Conservation (phyloP, 2,329 filamentous ascomycete species). For the Neofusicoccum sp. region DNA sequence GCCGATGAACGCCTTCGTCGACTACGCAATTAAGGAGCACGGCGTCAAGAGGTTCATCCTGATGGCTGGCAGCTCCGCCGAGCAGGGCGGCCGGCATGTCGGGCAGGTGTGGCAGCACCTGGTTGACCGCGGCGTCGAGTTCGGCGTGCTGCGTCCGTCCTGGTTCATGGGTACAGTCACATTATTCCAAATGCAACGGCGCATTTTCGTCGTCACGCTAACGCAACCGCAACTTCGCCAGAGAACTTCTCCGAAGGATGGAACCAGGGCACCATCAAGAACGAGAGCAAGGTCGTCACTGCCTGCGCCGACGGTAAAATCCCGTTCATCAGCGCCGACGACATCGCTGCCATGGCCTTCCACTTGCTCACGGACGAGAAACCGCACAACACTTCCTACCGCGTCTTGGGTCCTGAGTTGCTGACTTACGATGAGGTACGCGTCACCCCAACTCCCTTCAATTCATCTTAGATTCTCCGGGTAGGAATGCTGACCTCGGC, state of each 20-base stretch:
- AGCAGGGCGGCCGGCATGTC: conserved; percentile 37
- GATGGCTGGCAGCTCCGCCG: conserved; percentile 39
- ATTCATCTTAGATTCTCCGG: too few species aligned
- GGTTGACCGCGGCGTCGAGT: conserved; percentile 36
- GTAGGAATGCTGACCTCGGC: background rate
- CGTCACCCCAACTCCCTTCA: background rate
- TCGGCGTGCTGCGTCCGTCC: conserved; percentile 42
- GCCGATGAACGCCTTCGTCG: conserved; percentile 43
- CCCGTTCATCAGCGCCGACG: conserved; percentile 48
- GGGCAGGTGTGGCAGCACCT: conserved; percentile 42
- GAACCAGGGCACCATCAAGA: conserved; percentile 33
- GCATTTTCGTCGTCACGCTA: too few species aligned
- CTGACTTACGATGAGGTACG: conserved; percentile 32
- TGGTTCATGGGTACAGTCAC: conserved; percentile 55
- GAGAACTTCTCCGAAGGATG: conserved; percentile 46
- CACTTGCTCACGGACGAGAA: conserved; percentile 40
- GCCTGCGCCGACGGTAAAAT: conserved; percentile 45
- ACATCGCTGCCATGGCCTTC: conserved; percentile 49
- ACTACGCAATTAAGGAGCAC: conserved; percentile 32
- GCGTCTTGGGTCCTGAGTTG: conserved; percentile 34
- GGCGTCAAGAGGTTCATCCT: conserved; percentile 48
- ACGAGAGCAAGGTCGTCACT: conserved; percentile 44
- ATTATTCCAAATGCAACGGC: conserved; percentile 19
- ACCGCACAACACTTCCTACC: conserved; percentile 43
- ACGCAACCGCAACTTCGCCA: too few species aligned